phyloP scores from a whole-genome alignment of 345 rosid genomes.

The Citrus medica region DNA sequence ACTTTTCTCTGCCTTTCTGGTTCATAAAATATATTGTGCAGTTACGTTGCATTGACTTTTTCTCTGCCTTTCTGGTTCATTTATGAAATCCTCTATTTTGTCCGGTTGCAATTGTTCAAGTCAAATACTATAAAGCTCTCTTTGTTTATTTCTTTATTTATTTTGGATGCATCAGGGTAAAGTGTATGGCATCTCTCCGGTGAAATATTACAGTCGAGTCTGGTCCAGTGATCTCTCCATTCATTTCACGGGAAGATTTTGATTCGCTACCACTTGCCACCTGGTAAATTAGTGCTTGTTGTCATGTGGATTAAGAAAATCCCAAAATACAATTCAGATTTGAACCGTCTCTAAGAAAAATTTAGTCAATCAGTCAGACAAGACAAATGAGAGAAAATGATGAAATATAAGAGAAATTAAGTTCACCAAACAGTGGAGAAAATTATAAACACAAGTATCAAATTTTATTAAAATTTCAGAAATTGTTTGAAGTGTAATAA shows the following conservation, averaged over 20 bases:
- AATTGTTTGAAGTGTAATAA: neutral
- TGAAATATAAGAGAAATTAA: no score
- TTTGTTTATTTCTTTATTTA: neutral
- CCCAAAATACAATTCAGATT: neutral
- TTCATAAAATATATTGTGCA: neutral
- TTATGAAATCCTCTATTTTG: neutral
- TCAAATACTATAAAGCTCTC: neutral
- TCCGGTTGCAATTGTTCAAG: neutral
- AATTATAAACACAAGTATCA: neutral
- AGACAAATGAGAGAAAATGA: neutral
- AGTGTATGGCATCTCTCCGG: neutral
- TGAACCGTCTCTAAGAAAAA: neutral
- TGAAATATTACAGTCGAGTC: neutral
- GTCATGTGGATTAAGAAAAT: neutral
- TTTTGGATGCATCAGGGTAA: neutral
- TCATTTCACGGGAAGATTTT: neutral
- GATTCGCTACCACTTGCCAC: neutral
- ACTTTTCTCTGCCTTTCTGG: neutral
- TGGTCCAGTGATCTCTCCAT: neutral
- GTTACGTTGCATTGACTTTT: neutral
- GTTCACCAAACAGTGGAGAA: neutral
- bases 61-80: neutral
- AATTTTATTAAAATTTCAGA: no score
- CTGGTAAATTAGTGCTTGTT: neutral
- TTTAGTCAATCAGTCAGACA: neutral